Evolutionary conservation across 441 rosid genomes (phyloP), one percentile per base, ranked within the genome.

Genomic region (Croton setiger): DNA sequence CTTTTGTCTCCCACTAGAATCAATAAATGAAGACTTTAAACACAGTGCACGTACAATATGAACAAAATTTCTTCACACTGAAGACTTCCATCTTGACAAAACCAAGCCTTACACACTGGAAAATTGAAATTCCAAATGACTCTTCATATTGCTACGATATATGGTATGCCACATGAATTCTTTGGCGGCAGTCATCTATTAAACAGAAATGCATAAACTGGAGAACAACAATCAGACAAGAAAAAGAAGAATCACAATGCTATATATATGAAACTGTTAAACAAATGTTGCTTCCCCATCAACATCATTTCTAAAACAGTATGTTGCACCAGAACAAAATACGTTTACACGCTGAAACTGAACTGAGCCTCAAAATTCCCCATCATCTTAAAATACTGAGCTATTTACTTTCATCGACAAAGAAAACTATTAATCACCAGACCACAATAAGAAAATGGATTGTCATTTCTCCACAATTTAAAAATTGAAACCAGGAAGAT

Each of bases 401-500:
- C 17, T 23, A 35, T n/a, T n/a, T 64, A 64, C 35, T 33, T 17
- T 21, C 37, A 45, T 18, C 53, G 37, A 1, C 13, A 7, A 4
- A n/a, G 15, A 66, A 53, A 57, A 53, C 37, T 37, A 53, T 52
- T 66, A 11, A 52, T 12, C 15, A 1, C 51, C 69, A 53, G 31
- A 20, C 11, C 37, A 18, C 60, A 41, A 61, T 0, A 62, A 43
- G 6, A 13, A 14, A 20, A 44, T 59, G 47, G 44, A 37, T 18
- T 52, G 31, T n/a, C 47, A 37, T 60, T 36, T 27, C 31, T 27
- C 31, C 48, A 51, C 37, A 11, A 5, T 33, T 36, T 36, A 36
- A 36, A 65, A 51, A 52, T 37, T 36, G 48, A 66, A 66, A 52
- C 57, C 60, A 37, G 11, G 43, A 53, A 53, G 51, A 36, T 21